Evolutionary conservation across 148 eudicot genomes (phyloP), one percentile per base, ranked within the genome.

Genomic region (Spergularia bocconei): DNA sequence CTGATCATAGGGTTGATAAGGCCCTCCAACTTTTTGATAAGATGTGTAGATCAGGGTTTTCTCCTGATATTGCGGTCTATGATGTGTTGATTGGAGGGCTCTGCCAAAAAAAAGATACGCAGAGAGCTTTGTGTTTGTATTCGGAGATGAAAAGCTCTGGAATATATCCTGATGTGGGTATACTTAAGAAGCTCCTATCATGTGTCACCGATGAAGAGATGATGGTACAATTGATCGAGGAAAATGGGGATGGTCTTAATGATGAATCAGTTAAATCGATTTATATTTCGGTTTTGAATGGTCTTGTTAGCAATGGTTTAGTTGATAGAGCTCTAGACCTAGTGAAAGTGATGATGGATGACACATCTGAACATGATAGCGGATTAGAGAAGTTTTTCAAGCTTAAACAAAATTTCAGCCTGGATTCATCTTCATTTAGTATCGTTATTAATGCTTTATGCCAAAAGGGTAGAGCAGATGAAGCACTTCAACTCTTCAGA

Each of bases 41-140:
- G 80, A 93, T 91, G 91, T 81, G 44, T 41, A 81, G 60, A 47
- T 67, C 77, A 53, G 98, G 93, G 61, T 67, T 77, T 84, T 50
- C 63, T 25, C 88, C 87, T 20, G 90, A 88, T 58, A 78, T 89
- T 63, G 78, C 90, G 17, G 56, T 88, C 54, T 93, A 84, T 75
- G 91, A 85, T 71, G 92, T 88, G 73, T 84, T 93, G 66, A 88
- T 93, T 59, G 84, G 82, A 78, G 87, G 83, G 55, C 83, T 93
- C 53, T 85, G 89, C 83, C 88, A 78, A 69, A 82, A 59, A 74
- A 84, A 83, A 72, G 89, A 89, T 72, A 7, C 75, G 13, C 83
- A 71, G 19, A 87, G 84, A 80, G 96, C 93, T 67, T 65, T 89
- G 38, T 51, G 65, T 41, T 75, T 93, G 79, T 86, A 61, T 77